Evolutionary conservation across 768 basidiomycete species (phyloP).

Genomic region (Cystobasidium ongulense): DNA sequence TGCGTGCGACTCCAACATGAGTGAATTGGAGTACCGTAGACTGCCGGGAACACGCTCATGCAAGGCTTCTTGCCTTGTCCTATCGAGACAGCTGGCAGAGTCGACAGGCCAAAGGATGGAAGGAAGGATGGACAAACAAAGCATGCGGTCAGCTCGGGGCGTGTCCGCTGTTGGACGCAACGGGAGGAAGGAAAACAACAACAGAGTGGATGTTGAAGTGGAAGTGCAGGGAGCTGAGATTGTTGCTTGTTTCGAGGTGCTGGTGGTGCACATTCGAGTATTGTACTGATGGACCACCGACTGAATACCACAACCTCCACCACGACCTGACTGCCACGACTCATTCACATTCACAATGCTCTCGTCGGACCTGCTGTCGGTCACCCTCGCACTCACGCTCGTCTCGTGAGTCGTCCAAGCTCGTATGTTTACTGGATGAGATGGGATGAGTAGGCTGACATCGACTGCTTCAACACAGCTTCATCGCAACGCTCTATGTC

Average conservation of each 20-base stretch:
- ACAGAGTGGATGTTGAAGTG: neutral
- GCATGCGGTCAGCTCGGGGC: neutral
- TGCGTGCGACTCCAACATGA: too few relatives aligned
- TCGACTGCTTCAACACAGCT: neutral
- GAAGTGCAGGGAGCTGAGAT: neutral
- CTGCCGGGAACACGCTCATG: too few relatives aligned
- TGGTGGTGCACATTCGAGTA: too few relatives aligned
- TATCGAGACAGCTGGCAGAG: too few relatives aligned
- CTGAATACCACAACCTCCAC: too few relatives aligned
- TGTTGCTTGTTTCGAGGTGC: too few relatives aligned
- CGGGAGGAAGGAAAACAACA: neutral
- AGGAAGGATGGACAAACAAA: neutral
- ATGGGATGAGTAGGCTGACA: too few relatives aligned
- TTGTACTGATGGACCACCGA: neutral
- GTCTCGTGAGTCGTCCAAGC: conserved; percentile 23
- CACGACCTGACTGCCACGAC: neutral
- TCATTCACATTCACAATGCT: neutral
- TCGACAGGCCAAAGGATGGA: too few relatives aligned
- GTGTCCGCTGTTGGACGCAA: neutral
- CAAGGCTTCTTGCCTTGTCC: neutral
- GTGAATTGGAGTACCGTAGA: too few relatives aligned
- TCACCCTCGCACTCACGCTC: conserved; percentile 20
- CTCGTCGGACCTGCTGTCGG: conserved; percentile 5
- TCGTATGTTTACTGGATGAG: neutral
- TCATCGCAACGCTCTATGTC: conserved; percentile 26